These are phyloP conservation scores for Nicotiana obtusifolia DNA, from an alignment of 257 asterid genomes.

Conservation along the genomic window DNA sequence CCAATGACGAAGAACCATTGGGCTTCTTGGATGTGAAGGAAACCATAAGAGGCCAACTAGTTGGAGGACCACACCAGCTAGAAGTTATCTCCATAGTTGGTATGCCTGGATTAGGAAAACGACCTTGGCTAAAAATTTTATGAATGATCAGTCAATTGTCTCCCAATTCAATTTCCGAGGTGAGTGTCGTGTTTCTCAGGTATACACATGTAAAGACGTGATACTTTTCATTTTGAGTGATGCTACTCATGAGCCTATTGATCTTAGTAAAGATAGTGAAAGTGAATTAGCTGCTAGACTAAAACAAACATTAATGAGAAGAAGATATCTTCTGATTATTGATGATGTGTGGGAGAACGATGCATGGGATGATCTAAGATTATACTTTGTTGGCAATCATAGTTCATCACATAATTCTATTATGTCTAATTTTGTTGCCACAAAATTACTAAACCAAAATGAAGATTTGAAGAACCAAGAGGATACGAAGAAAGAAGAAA, in stretches of 20 bases:
- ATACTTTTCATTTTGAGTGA: not conserved
- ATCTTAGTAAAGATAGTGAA: not conserved
- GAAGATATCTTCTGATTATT: slow-evolving; percentile 12
- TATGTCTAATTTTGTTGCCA: no score
- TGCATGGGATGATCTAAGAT: slow-evolving; percentile 9
- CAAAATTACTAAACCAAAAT: no score
- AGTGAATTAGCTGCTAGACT: not conserved
- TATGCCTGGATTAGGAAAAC: slow-evolving; percentile 19
- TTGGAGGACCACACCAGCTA: not conserved
- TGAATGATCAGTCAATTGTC: not conserved
- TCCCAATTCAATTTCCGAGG: not conserved
- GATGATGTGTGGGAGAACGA: slow-evolving; percentile 14
- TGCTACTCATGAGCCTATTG: not conserved
- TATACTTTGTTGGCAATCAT: not conserved
- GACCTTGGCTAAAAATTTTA: slow-evolving; percentile 5
- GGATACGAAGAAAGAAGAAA: no score
- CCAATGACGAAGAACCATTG: not conserved
- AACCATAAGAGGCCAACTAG: not conserved
- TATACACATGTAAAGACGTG: not conserved
- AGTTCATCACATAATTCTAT: no score
- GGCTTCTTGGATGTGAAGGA: not conserved
- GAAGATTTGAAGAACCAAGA: no score
- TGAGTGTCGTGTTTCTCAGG: slow-evolving; percentile 15
- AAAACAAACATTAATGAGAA: not conserved
- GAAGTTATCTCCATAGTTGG: slow-evolving; percentile 18